phyloP scores from a whole-genome alignment of 108 stramenopile genomes.

The Skeletonema potamos region DNA sequence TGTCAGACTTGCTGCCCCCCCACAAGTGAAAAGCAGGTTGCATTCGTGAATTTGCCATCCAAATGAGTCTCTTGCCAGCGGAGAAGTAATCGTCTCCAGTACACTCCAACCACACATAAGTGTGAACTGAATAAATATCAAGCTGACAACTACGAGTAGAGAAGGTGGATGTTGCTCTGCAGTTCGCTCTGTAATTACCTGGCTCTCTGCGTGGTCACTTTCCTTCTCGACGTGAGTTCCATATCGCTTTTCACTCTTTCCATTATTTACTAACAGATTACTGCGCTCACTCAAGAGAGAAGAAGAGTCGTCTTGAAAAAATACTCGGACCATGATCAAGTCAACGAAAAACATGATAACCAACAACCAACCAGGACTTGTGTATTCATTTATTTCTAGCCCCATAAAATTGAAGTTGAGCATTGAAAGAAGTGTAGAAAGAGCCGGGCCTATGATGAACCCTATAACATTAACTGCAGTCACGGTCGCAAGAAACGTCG shows the following conservation, averaged over 20 bases:
- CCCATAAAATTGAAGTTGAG: constrained; percentile 20
- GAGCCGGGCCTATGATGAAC: constrained; percentile 13
- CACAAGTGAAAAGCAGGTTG: background rate
- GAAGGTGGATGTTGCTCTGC: background rate
- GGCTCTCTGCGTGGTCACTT: background rate
- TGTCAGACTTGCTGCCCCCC: constrained; percentile 2
- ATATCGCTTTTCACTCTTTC: background rate
- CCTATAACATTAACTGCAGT: constrained; percentile 15
- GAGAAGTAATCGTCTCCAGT: background rate
- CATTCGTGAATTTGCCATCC: background rate
- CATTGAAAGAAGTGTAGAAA: background rate
- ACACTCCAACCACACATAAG: background rate
- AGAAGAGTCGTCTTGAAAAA: constrained; percentile 1
- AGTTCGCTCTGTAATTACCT: background rate
- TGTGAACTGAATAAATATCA: background rate
- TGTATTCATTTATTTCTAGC: constrained; percentile 14
- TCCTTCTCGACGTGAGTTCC: background rate
- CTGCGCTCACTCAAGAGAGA: background rate
- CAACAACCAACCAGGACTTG: constrained; percentile 17
- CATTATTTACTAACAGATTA: background rate
- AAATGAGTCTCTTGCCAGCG: background rate
- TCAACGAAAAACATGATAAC: constrained; percentile 14
- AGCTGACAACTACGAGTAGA: background rate
- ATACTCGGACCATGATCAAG: constrained; percentile 7
- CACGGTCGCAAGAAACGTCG: constrained; percentile 11